Evolutionary conservation across 2,329 filamentous ascomycete genomes (phyloP), one percentile per base, ranked within the genome.

Genomic region (Akanthomyces muscarius): DNA sequence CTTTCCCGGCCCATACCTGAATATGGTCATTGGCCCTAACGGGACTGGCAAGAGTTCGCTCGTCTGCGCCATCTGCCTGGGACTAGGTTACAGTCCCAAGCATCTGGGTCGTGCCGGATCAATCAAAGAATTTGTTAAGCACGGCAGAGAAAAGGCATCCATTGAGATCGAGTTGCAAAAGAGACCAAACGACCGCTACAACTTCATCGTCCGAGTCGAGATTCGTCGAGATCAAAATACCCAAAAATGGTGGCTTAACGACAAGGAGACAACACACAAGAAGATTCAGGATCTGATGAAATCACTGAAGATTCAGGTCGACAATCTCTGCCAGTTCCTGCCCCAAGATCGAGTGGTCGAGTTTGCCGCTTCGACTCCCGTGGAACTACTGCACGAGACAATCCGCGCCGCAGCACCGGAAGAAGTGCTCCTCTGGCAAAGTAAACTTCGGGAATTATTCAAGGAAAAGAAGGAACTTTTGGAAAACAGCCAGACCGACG

Each of bases 1-100:
- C 75, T 86, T 89, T 64, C 92, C 92, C 14, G 95, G 95, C 0
- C 94, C 95, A 0, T 94, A 91, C 72, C 76, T 99, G 71, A 99
- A 99, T 74, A 98, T 99, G 94, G 89, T 99, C 60, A 97, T 99
- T 69, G 95, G 95, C 0, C 95, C 95, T n/a, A 99, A 99, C 71
- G 95, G 95, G 41, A 98, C 95, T 0, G 95, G 95, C 62, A 99
- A 99, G 77, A 98, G 94, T 76, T 97, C 95, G 0, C 82, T 99
- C 30, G 94, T 99, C 50, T 99, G 95, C 76, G 95, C 95, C 51
- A 96, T 99, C 68, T 98, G 95, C 71, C 78, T 99, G 16, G 95
- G 95, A 2, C 79, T 99, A 30, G 95, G 95, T 54, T 97, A 89
- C 81, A 85, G 86, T 38, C 87, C 93, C 28, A 86, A 89, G 75